Evolutionary conservation across 768 basidiomycete genomes (phyloP).

Genomic region (Chalciporus chontae): DNA sequence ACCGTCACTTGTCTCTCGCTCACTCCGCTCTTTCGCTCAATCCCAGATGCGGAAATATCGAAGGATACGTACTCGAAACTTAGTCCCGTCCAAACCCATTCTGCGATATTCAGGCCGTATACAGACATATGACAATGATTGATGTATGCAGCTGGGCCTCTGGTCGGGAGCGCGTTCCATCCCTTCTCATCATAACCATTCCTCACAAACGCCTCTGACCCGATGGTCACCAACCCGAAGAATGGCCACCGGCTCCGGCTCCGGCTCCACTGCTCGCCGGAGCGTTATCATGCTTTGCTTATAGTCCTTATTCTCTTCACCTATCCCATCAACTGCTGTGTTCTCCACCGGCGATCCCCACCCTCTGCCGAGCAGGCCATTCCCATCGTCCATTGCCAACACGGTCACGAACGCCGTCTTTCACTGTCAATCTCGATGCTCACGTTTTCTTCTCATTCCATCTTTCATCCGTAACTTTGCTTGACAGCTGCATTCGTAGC

Average conservation of each 20-base stretch:
- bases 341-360: background rate
- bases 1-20: background rate
- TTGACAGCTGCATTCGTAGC: background rate
- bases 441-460: too few relatives aligned
- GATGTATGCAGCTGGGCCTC: background rate
- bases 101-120: slow-evolving; percentile 5
- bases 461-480: background rate
- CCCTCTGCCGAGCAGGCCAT: background rate
- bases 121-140: slow-evolving; percentile 12
- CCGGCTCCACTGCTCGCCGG: background rate
- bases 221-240: background rate
- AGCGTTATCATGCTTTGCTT: background rate
- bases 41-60: background rate
- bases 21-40: background rate
- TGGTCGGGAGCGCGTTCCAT: slow-evolving; percentile 7
- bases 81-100: background rate
- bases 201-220: background rate
- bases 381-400: background rate
- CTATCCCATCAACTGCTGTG: background rate
- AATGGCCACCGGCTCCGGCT: background rate
- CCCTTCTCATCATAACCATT: background rate
- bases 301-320: background rate
- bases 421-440: background rate
- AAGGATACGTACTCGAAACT: background rate
- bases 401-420: background rate